Evolutionary conservation across 495 filamentous ascomycete species (phyloP).

Genomic region (Chaetomium cochliodes): DNA sequence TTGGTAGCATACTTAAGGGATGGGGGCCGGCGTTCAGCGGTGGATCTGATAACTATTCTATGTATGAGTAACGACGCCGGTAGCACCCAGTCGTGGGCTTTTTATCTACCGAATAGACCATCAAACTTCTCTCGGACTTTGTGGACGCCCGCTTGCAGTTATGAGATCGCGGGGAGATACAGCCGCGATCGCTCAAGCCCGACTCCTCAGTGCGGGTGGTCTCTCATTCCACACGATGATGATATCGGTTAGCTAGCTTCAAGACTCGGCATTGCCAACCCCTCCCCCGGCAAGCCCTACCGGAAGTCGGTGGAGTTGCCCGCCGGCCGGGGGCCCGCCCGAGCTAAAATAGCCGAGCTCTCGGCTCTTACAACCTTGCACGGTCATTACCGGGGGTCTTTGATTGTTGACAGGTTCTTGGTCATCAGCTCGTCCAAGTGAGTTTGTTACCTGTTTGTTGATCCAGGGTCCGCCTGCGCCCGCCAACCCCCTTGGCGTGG

Average conservation of each 20-base stretch:
- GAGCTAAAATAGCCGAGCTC: background rate
- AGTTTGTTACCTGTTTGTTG: background rate
- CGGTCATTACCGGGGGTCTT: background rate
- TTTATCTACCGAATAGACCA: no score
- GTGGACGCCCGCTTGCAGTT: no score
- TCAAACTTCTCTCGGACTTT: no score
- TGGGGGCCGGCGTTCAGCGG: background rate
- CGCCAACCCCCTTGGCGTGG: background rate
- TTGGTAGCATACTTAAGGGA: background rate
- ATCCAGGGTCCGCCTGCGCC: no score
- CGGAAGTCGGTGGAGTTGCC: background rate
- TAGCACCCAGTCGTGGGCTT: no score
- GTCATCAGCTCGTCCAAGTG: background rate
- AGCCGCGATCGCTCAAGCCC: no score
- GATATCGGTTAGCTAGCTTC: background rate
- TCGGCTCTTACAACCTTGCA: background rate
- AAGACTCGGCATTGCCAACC: background rate
- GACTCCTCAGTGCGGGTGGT: no score
- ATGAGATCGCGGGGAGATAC: no score
- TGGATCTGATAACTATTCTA: background rate
- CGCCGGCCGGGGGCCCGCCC: background rate
- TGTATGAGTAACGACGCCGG: slow-evolving; percentile 1
- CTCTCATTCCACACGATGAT: no score
- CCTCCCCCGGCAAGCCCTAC: slow-evolving; percentile 1
- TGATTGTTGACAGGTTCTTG: slow-evolving; percentile 2